Conservation (phyloP, 2,329 filamentous ascomycete genomes). For the Purpureocillium lavendulum region DNA sequence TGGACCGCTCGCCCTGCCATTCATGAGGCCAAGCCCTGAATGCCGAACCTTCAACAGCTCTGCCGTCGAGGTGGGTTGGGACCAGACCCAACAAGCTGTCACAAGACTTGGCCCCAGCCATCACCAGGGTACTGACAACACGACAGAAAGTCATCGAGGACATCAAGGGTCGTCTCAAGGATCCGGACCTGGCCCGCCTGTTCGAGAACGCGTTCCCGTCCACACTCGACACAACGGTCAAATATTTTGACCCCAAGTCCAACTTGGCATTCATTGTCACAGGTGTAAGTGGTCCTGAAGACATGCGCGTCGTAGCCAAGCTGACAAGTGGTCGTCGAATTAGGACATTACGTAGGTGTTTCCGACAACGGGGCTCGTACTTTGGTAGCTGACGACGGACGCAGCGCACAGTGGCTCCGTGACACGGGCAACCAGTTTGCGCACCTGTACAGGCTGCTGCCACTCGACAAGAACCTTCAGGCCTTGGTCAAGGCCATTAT, state of each 20-base stretch:
- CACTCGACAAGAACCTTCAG: conserved; percentile 49
- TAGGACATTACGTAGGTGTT: conserved; percentile 17
- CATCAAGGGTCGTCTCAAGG: conserved; percentile 30
- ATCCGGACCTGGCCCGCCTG: conserved; percentile 63
- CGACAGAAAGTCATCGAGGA: conserved; percentile 16
- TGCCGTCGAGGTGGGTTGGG: conserved; percentile 18
- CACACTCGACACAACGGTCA: conserved; percentile 72
- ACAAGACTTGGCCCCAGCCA: no score
- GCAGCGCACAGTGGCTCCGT: conserved; percentile 56
- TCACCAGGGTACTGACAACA: background rate
- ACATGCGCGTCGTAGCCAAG: conserved; percentile 30
- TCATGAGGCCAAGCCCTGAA: conserved; percentile 16
- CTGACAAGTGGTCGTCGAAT: conserved; percentile 35
- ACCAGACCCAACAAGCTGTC: no score
- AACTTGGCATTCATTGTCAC: conserved; percentile 73
- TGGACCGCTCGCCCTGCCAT: conserved; percentile 13
- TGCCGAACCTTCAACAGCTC: conserved; percentile 18
- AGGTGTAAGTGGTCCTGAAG: conserved; percentile 51
- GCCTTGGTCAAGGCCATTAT: conserved; percentile 63
- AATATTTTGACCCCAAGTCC: conserved; percentile 60
- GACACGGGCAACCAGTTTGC: conserved; percentile 73
- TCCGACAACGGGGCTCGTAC: background rate
- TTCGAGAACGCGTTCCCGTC: conserved; percentile 83
- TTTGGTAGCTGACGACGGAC: background rate
- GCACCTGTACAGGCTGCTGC: conserved; percentile 55